Evolutionary conservation across 2,329 filamentous ascomycete genomes (phyloP), one percentile per base, ranked within the genome.

Genomic region (Leptographium procerum): DNA sequence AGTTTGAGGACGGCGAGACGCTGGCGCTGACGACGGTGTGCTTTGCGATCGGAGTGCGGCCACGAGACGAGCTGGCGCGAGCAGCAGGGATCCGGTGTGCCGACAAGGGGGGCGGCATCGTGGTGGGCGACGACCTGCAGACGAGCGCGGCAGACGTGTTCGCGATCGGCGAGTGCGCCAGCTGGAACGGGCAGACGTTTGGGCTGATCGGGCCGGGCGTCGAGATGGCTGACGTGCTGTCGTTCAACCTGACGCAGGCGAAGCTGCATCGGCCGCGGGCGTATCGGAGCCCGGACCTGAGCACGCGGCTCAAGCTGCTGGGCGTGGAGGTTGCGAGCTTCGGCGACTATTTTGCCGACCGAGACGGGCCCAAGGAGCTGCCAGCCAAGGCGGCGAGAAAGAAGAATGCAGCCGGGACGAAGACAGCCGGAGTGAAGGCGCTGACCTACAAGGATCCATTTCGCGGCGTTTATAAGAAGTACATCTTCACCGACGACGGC

Each of bases 251-350:
- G 59, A 95, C 91, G 4, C 86, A 91, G 68, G 88, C 89, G 34
- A 86, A 87, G 67, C 79, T 83, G 2, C 87, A 92, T 68, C 71
- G 82, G 8, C 82, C 82, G 2, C 47, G 24, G 22, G 24, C 43
- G 24, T 31, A 24, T 67, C 71, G 82, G 5, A 76, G 85, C 5
- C 91, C 91, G 0, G 90, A 96, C 69, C 76, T 96, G 47, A 95
- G 91, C 75, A 96, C 91, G 0, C 96, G 95, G 69, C 75, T 96
- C 33, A 96, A 96, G 75, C 76, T 96, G 0, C 78, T 96, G 0
- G 91, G 91, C 0, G 89, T 96, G 10, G 89, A 96, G 64, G 91
- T 96, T 5, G 91, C 91, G 22, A 94, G 88, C 67, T 96, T 96
- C 68, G 91, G 91, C 0, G 91, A 96, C 69, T 96, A 91, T 75